phyloP scores from a whole-genome alignment of 768 basidiomycete species.

The Tulasnella sp. region DNA sequence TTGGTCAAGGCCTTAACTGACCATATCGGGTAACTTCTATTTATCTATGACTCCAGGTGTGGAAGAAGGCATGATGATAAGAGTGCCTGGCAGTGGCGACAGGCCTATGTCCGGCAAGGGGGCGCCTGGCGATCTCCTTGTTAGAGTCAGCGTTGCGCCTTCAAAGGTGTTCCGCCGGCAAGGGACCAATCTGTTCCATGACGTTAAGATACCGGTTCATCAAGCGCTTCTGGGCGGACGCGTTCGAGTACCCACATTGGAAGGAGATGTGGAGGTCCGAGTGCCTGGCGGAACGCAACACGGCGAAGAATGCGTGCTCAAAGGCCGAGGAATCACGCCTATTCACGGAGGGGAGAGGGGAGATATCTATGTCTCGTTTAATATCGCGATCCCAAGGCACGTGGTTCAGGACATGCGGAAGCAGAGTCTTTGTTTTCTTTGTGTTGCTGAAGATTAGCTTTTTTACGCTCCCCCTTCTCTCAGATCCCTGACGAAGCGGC shows the following conservation, averaged over 20 bases:
- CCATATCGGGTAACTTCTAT: background rate
- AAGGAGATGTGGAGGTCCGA: conserved; percentile 90
- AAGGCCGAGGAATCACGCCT: conserved; percentile 67
- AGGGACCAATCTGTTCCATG: conserved; percentile 82
- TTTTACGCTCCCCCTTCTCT: conserved; percentile 4
- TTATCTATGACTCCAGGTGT: conserved; percentile 44
- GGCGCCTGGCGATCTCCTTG: conserved; percentile 68
- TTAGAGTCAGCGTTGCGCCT: conserved; percentile 71
- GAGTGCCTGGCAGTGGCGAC: conserved; percentile 72
- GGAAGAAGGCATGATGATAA: conserved; percentile 89
- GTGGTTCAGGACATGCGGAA: conserved; percentile 20
- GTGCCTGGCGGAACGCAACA: conserved; percentile 90
- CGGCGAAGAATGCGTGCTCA: conserved; percentile 93
- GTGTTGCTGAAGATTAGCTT: background rate
- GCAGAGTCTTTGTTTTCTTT: background rate
- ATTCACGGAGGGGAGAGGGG: conserved; percentile 53
- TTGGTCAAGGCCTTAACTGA: background rate
- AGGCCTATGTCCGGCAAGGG: conserved; percentile 72
- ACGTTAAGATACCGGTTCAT: conserved; percentile 82
- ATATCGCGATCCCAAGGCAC: conserved; percentile 81
- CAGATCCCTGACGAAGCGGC: conserved; percentile 72
- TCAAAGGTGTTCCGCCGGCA: conserved; percentile 84
- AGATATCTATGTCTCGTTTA: conserved; percentile 83
- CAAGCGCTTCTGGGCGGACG: conserved; percentile 86
- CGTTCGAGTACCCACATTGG: conserved; percentile 85